Percentiles rank a stretch among this genome's conserved stretches.
phyloP scores from a whole-genome alignment of 768 basidiomycete species.

The Trametes meyenii region DNA sequence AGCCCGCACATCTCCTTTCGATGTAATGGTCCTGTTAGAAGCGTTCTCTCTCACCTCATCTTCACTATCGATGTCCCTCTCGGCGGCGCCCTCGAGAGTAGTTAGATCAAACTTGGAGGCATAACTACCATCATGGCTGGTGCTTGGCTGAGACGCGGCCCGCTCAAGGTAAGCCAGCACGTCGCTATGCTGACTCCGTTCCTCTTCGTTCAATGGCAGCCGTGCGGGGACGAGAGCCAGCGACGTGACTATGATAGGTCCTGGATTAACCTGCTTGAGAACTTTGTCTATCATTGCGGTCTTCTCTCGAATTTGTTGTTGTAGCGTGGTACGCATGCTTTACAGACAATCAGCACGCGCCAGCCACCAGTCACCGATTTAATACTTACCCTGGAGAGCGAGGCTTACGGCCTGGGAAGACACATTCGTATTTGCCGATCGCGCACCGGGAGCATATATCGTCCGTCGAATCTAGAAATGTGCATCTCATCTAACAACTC shows the following conservation, averaged over 20 bases:
- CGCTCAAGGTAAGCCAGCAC: constrained; percentile 36
- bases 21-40: constrained; percentile 17
- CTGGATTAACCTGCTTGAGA: constrained; percentile 30
- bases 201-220: constrained; percentile 26
- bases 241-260: constrained; percentile 31
- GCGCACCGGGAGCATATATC: constrained; percentile 30
- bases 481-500: constrained; percentile 31
- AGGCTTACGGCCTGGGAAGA: constrained; percentile 37
- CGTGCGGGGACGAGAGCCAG: constrained; percentile 34
- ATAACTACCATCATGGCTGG: constrained; percentile 23
- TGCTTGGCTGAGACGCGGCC: constrained; percentile 21
- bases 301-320: constrained; percentile 37
- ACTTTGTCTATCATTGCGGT: constrained; percentile 33
- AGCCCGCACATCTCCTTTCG: constrained; percentile 8
- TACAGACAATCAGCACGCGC: not conserved
- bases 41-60: constrained; percentile 21
- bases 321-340: constrained; percentile 35
- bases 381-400: constrained; percentile 36
- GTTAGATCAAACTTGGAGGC: constrained; percentile 33
- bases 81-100: constrained; percentile 33
- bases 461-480: constrained; percentile 25
- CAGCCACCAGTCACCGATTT: not conserved
- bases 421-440: constrained; percentile 33
- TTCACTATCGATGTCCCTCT: constrained; percentile 28
- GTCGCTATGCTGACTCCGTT: constrained; percentile 33